Evolutionary conservation across 805 yeast species (phyloP).

Genomic region (Ogataea zsoltii): DNA sequence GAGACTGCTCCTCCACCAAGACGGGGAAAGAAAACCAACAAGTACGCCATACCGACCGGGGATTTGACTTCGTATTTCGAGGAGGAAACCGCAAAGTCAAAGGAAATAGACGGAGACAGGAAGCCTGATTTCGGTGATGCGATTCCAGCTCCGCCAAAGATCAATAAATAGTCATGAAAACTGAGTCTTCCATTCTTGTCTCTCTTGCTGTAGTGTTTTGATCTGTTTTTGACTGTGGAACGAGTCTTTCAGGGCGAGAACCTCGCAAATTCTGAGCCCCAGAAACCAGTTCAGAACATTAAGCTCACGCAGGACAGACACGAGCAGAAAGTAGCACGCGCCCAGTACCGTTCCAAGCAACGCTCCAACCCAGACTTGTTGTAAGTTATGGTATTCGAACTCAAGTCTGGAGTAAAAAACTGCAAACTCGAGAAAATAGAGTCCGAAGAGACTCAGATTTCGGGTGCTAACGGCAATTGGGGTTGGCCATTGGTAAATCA

Average conservation of each 20-base stretch:
- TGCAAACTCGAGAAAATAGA: constrained; percentile 34
- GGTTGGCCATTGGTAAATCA: constrained; percentile 43
- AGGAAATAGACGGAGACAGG: constrained; percentile 38
- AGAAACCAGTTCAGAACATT: constrained; percentile 72
- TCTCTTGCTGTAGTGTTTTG: constrained; percentile 23
- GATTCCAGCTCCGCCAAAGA: constrained; percentile 40
- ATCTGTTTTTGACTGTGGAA: constrained; percentile 27
- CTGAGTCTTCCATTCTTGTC: constrained; percentile 28
- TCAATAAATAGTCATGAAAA: constrained; percentile 2
- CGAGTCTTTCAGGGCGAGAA: constrained; percentile 61
- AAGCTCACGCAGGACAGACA: constrained; percentile 56
- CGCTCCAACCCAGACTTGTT: constrained; percentile 76
- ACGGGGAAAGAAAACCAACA: constrained; percentile 17
- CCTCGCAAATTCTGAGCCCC: constrained; percentile 52
- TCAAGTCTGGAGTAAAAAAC: constrained; percentile 76
- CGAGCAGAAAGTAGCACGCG: constrained; percentile 51
- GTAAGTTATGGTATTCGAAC: constrained; percentile 69
- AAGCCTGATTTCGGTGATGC: constrained; percentile 20
- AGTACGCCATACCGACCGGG: constrained; percentile 14
- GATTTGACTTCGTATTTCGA: constrained; percentile 42
- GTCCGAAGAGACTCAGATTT: constrained; percentile 29
- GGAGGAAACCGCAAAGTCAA: constrained; percentile 43
- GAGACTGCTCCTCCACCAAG: constrained; percentile 16
- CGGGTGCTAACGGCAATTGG: constrained; percentile 33
- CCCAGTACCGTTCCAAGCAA: constrained; percentile 64